Evolutionary conservation across 1,139 yeast genomes (phyloP), one percentile per base, ranked within the genome.

Genomic region (Protomyces pachydermus): DNA sequence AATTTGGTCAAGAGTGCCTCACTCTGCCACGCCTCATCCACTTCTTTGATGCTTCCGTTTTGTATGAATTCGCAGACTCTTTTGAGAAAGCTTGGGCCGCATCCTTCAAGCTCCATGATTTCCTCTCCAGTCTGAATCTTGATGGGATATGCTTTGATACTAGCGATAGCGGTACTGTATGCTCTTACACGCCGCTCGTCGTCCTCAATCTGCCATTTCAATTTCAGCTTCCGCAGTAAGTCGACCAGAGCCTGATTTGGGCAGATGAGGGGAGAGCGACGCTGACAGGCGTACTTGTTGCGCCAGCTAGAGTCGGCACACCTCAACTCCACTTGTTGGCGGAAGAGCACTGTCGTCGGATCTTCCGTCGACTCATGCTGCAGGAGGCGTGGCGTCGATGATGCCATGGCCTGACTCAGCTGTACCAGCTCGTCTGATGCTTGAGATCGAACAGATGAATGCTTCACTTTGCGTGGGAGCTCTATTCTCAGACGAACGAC

Each of bases 111-210:
- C 38, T 55, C 34, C n/a, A 16, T 38, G 4, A 68, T 45, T 32
- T 66, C 65, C 1, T 56, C 60, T 1, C 62, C 65, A 23, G n/a
- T 18, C 32, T 37, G 45, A 25, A 68, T 60, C 23, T 51, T 51
- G 51, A 28, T 25, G 14, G 69, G 69, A 51, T 62, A 66, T 9
- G 69, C 60, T 32, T 66, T 54, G 16, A 68, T 50, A 9, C 68
- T 50, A 8, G 70, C 70, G 14, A 68, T 66, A 1, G 68, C 70
- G 32, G 66, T 56, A 6, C 66, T 61, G 45, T 68, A 68, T 12
- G 70, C 70, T 12, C 70, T 65, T 25, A 67, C 68, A n/a, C 69
- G 61, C 20, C 65, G 56, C 14, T 61, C 56, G 34, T 68, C 67
- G 14, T 66, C 66, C 12, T 63, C 63, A 3, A 68, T 61, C 14